Evolutionary conservation across 805 yeast species (phyloP), one percentile per base, ranked within the genome.

Genomic region (Ogataea wickerhamii): DNA sequence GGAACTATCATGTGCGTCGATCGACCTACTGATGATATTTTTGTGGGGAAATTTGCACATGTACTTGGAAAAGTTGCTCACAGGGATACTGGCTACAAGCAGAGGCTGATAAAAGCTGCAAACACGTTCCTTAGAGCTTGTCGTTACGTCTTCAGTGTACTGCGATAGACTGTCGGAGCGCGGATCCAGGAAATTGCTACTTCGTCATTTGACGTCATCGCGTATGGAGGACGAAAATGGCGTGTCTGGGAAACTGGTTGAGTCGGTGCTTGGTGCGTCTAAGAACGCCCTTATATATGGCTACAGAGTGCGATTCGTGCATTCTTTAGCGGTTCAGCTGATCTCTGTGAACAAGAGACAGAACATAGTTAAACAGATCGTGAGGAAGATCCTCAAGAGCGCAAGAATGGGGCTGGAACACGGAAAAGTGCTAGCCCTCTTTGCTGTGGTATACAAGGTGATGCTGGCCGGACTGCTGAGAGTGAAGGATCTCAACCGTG

Each of bases 251-350:
- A 7, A 28, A 10, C 19, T 41, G 3, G 2, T 37, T 5, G 18
- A 38, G 11, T 18, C 39, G 6, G 23, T 48, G 18, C 23, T 35
- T 5, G 31, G 33, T 4, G 48, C 52, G 12, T 45, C 47, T 8
- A 54, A 57, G 28, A 59, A 59, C 40, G 63, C 55, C 4, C 32
- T 57, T 17, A 58, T 59, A 16, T 59, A 56, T 36, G 64, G 64
- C 4, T 58, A 58, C 34, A 38, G 60, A n/a, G 51, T 58, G 13
- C 40, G 64, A 23, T 59, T 59, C 37, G 40, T 58, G 2, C 64
- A 59, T 34, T 39, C 59, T 2, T 35, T 57, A 4, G 49, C 64
- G 3, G 44, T 52, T 14, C 63, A 59, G 29, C 23, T 58, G 29
- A 45, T 55, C 16, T 47, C 56, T 4, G 33, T 48, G 6, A 39